Base-by-base conservation (phyloP, 305 asterid genomes). In the Solanum hybrid region DNA sequence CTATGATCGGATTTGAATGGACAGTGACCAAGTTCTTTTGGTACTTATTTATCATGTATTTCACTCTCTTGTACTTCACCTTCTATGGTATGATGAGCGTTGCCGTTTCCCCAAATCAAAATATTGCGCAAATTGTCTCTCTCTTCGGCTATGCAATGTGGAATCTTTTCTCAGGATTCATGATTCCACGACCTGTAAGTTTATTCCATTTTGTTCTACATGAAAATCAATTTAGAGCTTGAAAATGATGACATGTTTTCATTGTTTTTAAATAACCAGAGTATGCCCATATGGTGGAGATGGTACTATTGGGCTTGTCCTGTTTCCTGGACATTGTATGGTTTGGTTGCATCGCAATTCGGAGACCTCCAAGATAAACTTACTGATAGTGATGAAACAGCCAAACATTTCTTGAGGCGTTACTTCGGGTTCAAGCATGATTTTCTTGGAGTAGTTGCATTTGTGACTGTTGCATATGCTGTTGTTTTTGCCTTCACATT, bases 361-460 rank as follows among this genome's bases (percentile, higher is more conserved):
- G 90, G 90, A 3, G 88, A 89, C 72, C 41, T 77, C 83, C 87
- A 89, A 20, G 70, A 77, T 61, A 51, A 76, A 89, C 7, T 89
- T 77, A 78, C 4, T 14, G 36, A 77, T 24, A 13, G 10, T 14
- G 61, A 34, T 32, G 86, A 79, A 57, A 89, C 90, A 1, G 88
- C 81, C 78, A 27, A 89, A n/a, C 65, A 80, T 17, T 89, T 32
- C 88, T 31, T 89, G 87, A 82, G 72, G 13, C 86, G 84, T 77
- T 89, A 79, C 87, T 79, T 89, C 1, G 90, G 90, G 15, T 89
- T 89, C 86, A 79, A 89, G 73, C 90, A 89, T 89, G 87, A 80
- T 79, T 89, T 89, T 79, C 88, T 89, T 79, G 90, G 90, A n/a
- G 88, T 80, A 68, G 79, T 89, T 79, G 90, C 88, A 15, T 37